Percentiles rank a stretch among this genome's conserved stretches.
Evolutionary conservation across 306 rosid species (phyloP).

Genomic region (Neltuma alba): DNA sequence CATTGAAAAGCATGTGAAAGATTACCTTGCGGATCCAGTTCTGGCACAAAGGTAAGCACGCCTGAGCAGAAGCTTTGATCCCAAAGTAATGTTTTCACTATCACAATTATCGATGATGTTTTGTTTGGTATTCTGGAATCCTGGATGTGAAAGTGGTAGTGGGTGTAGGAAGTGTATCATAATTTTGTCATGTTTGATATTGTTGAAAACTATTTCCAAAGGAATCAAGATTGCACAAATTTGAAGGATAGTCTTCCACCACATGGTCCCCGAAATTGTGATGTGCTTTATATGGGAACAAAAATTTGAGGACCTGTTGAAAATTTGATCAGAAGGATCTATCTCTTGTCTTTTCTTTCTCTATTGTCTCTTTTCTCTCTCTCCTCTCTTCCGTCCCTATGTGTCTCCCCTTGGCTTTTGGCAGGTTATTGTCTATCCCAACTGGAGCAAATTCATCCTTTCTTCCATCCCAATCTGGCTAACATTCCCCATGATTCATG

Average conservation of each 20-base stretch:
- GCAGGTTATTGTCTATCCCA: too few species aligned
- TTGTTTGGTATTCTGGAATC: neutral
- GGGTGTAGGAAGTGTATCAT: neutral
- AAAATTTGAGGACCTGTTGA: neutral
- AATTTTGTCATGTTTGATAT: neutral
- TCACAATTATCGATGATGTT: neutral
- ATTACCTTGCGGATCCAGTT: conserved; percentile 55
- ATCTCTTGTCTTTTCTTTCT: too few species aligned
- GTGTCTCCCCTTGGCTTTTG: too few species aligned
- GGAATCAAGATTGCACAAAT: neutral
- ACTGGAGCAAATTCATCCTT: neutral
- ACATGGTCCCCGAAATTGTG: neutral
- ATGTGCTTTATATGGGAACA: neutral
- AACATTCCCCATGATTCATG: neutral
- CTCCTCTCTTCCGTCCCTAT: too few species aligned
- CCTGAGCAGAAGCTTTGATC: conserved; percentile 28
- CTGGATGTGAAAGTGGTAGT: neutral
- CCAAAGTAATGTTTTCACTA: conserved; percentile 28
- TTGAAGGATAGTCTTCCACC: neutral
- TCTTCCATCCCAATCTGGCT: neutral
- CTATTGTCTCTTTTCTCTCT: neutral
- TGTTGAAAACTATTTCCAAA: neutral
- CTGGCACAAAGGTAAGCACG: conserved; percentile 72
- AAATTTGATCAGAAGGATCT: neutral
- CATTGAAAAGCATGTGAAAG: conserved; percentile 66